A percentile compares a stretch with the other conserved stretches of the same genome.
These are phyloP conservation scores for Lipomyces sp. DNA, from an alignment of 805 yeast genomes.

Conservation along the genomic window DNA sequence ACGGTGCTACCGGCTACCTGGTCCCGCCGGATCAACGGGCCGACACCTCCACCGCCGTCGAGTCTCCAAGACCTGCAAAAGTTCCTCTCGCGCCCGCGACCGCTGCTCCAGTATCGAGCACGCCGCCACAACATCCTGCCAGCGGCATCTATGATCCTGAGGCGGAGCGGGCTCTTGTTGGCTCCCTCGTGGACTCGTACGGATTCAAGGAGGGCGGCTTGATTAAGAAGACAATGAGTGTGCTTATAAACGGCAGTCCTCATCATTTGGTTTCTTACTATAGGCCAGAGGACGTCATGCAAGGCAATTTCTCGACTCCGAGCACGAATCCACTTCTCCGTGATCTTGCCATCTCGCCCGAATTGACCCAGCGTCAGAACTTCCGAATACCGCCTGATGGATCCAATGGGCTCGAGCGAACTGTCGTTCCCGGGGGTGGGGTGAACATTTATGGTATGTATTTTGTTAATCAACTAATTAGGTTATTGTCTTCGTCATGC, in stretches of 20 bases:
- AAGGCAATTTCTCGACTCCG: conserved; percentile 63
- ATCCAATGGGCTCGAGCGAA: conserved; percentile 29
- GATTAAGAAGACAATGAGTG: conserved; percentile 79
- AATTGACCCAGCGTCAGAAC: conserved; percentile 44
- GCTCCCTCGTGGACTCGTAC: conserved; percentile 62
- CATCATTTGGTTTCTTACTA: conserved; percentile 80
- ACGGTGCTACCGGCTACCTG: conserved; percentile 11
- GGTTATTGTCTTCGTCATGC: neutral
- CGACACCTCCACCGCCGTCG: neutral
- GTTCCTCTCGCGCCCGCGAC: conserved; percentile 5
- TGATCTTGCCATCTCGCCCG: conserved; percentile 50
- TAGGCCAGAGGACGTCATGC: conserved; percentile 70
- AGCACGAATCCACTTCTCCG: conserved; percentile 56
- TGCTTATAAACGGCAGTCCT: conserved; percentile 53
- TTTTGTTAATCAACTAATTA: neutral
- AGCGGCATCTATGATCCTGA: conserved; percentile 36
- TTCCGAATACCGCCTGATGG: conserved; percentile 46
- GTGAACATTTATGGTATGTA: conserved; percentile 14
- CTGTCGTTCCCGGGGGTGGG: conserved; percentile 23
- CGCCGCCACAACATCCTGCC: conserved; percentile 10
- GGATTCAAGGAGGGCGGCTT: conserved; percentile 74
- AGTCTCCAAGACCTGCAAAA: conserved; percentile 9
- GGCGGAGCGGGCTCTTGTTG: conserved; percentile 54
- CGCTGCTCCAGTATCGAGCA: conserved; percentile 28
- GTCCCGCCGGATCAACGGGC: conserved; percentile 16